Evolutionary conservation across 768 basidiomycete genomes (phyloP).

Genomic region (Kwoniella sp.): DNA sequence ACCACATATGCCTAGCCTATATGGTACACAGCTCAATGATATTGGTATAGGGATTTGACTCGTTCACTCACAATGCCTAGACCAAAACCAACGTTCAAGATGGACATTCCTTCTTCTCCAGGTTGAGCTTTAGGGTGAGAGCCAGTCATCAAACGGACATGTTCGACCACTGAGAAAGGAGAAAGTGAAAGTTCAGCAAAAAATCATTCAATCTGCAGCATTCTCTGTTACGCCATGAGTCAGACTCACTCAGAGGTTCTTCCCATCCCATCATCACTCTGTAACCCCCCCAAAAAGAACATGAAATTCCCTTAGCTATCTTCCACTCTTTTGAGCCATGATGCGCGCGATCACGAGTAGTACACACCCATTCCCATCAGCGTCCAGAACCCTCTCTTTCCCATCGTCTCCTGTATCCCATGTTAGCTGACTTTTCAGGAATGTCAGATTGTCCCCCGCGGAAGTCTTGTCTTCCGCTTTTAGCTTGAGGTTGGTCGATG

Average conservation of each 20-base stretch:
- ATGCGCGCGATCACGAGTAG: too few relatives aligned
- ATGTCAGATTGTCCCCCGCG: slow-evolving; percentile 59
- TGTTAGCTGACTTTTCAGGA: slow-evolving; percentile 69
- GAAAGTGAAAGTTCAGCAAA: not conserved
- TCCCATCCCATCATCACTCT: slow-evolving; percentile 99
- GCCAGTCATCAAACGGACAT: slow-evolving; percentile 67
- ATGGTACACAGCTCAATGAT: too few relatives aligned
- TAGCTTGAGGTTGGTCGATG: slow-evolving; percentile 36
- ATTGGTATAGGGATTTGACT: too few relatives aligned
- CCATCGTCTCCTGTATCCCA: slow-evolving; percentile 72
- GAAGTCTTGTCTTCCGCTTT: slow-evolving; percentile 51
- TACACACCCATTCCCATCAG: slow-evolving; percentile 61
- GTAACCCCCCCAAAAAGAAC: too few relatives aligned
- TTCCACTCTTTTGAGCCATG: too few relatives aligned
- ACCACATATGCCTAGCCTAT: too few relatives aligned
- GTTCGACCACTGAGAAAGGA: slow-evolving; percentile 66
- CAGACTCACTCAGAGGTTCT: slow-evolving; percentile 66
- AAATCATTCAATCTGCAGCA: slow-evolving; percentile 43
- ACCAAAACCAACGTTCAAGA: slow-evolving; percentile 92
- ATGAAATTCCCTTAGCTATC: too few relatives aligned
- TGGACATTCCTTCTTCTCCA: slow-evolving; percentile 59
- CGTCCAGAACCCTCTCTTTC: slow-evolving; percentile 78
- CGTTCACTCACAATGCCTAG: slow-evolving; percentile 69
- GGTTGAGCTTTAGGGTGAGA: slow-evolving; percentile 57
- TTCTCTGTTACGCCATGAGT: not conserved